These are phyloP conservation scores for Wickerhamomyces strasburgensis DNA, from an alignment of 805 yeast genomes.

Conservation along the genomic window DNA sequence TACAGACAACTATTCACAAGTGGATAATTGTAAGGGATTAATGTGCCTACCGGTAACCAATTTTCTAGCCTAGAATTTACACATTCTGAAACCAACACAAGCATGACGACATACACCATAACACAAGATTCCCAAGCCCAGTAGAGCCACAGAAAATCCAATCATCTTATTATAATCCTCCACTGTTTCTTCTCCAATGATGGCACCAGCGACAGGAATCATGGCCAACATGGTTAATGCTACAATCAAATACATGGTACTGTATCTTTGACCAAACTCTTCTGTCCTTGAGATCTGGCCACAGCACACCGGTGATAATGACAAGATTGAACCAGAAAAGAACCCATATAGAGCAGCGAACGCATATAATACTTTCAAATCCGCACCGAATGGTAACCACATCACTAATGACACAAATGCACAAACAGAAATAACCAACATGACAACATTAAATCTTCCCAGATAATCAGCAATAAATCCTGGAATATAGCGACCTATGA, in stretches of 20 bases:
- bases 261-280: constrained; percentile 49
- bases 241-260: constrained; percentile 54
- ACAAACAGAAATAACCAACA: constrained; percentile 30
- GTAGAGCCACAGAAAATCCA: constrained; percentile 13
- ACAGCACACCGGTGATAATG: constrained; percentile 53
- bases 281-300: constrained; percentile 52
- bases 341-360: constrained; percentile 49
- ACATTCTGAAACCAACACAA: constrained; percentile 13
- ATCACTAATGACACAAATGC: constrained; percentile 32
- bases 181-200: constrained; percentile 31
- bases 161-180: constrained; percentile 12
- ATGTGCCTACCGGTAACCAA: too few species aligned
- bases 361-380: constrained; percentile 31
- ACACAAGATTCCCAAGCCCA: constrained; percentile 14
- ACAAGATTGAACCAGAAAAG: constrained; percentile 48
- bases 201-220: constrained; percentile 47
- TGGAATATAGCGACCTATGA: constrained; percentile 38
- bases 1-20: too few species aligned
- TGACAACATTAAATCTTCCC: constrained; percentile 53
- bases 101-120: constrained; percentile 14
- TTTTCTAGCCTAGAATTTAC: constrained; percentile 14
- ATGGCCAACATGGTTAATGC: constrained; percentile 47
- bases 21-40: too few species aligned
- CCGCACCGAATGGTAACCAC: constrained; percentile 38
- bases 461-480: constrained; percentile 39